These are phyloP conservation scores for Xylaria arbuscula DNA, from an alignment of 2,329 filamentous ascomycete genomes.

Conservation along the genomic window DNA sequence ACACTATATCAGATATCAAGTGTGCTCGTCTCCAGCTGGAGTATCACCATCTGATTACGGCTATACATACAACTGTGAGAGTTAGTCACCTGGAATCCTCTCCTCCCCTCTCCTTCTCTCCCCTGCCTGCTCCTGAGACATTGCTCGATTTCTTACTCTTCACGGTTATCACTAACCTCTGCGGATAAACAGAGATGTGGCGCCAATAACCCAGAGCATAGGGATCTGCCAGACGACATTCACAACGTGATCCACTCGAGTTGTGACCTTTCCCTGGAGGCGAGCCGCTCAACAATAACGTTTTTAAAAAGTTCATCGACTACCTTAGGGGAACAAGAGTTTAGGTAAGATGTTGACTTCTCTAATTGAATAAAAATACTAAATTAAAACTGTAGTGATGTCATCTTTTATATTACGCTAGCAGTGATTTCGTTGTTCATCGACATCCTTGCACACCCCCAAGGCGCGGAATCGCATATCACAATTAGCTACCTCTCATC, in stretches of 20 bases:
- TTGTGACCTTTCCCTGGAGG: slow-evolving; percentile 30
- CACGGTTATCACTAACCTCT: no score
- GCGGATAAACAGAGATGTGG: background rate
- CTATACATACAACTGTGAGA: background rate
- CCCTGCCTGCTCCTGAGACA: no score
- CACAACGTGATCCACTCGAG: slow-evolving; percentile 1
- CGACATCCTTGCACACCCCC: slow-evolving; percentile 27
- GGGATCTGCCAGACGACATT: background rate
- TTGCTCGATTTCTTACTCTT: no score
- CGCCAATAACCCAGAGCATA: background rate
- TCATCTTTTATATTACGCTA: slow-evolving; percentile 4
- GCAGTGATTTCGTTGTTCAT: slow-evolving; percentile 22
- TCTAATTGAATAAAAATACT: background rate
- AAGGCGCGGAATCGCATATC: background rate
- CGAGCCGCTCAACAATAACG: slow-evolving; percentile 21
- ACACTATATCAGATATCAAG: background rate
- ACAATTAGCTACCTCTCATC: slow-evolving; percentile 12
- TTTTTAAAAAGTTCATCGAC: slow-evolving; percentile 2
- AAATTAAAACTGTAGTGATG: background rate
- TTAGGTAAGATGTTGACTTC: slow-evolving; percentile 16
- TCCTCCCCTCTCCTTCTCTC: no score
- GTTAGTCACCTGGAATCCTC: no score
- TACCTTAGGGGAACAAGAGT: slow-evolving; percentile 9
- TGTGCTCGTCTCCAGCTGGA: background rate
- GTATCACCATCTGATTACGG: background rate